These are phyloP conservation scores for Penicillium tannophilum DNA, from an alignment of 495 filamentous ascomycete species.

Conservation along the genomic window DNA sequence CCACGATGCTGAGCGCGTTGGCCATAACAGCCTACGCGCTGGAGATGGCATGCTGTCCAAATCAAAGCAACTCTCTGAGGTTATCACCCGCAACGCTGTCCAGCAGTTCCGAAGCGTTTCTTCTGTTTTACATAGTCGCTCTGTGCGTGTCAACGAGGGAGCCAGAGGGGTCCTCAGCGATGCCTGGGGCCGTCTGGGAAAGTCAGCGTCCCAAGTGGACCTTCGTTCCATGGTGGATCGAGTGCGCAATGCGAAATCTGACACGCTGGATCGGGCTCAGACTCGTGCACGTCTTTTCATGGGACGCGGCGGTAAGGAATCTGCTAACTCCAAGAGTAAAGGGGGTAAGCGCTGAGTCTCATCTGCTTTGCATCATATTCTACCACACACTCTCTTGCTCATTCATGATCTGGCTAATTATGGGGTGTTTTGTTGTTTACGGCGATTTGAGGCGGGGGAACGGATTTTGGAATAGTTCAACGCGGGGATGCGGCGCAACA, in stretches of 20 bases:
- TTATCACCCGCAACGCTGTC: conserved; percentile 37
- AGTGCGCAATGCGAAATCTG: conserved; percentile 35
- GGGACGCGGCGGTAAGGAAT: conserved; percentile 20
- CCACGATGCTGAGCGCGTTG: conserved; percentile 33
- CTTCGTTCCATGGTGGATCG: conserved; percentile 33
- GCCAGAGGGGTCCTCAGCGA: conserved; percentile 33
- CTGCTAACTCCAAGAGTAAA: conserved; percentile 12
- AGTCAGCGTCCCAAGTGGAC: conserved; percentile 31
- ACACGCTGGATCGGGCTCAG: conserved; percentile 42
- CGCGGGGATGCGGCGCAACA: conserved; percentile 22
- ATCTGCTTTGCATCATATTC: conserved; percentile 5
- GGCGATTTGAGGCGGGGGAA: conserved; percentile 25
- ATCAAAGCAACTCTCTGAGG: conserved; percentile 42
- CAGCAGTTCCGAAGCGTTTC: conserved; percentile 38
- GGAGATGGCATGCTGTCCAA: conserved; percentile 34
- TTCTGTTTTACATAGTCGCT: conserved; percentile 34
- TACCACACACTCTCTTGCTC: conserved; percentile 7
- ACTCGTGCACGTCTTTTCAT: conserved; percentile 38
- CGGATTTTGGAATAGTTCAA: conserved; percentile 12
- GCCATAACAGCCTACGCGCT: conserved; percentile 27
- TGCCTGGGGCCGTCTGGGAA: conserved; percentile 34
- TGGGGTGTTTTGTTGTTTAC: conserved; percentile 25
- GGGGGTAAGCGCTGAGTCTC: background rate
- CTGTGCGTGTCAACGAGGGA: conserved; percentile 32
- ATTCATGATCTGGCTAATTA: conserved; percentile 10